Conservation (phyloP, 2,329 filamentous ascomycete genomes). For the Neoascochyta sp. region DNA sequence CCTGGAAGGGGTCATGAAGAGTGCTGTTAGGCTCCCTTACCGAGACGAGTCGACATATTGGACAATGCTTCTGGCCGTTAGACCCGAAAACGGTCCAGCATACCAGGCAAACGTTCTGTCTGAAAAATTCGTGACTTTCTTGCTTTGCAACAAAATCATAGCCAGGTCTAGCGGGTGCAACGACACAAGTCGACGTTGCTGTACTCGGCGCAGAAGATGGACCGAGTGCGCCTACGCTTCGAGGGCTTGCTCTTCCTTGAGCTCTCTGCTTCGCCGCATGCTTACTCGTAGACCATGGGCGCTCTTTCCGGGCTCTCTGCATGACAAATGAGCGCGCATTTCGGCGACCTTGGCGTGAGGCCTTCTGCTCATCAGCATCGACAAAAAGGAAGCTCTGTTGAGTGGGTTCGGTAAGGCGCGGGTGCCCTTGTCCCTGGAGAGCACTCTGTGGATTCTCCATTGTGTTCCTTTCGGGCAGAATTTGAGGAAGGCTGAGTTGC, state of each 20-base stretch:
- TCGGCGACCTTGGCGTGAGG: slow-evolving; percentile 37
- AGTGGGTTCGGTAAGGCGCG: slow-evolving; percentile 19
- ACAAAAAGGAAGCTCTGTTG: slow-evolving; percentile 40
- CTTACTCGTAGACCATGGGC: slow-evolving; percentile 41
- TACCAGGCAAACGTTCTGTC: slow-evolving; percentile 25
- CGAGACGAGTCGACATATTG: slow-evolving; percentile 15
- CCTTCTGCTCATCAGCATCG: slow-evolving; percentile 37
- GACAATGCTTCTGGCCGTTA: slow-evolving; percentile 29
- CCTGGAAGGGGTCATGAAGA: slow-evolving; percentile 34
- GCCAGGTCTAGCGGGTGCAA: slow-evolving; percentile 12
- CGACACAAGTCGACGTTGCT: slow-evolving; percentile 31
- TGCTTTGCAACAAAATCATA: slow-evolving; percentile 17
- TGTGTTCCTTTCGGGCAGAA: no score
- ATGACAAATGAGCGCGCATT: slow-evolving; percentile 42
- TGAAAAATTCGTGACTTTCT: slow-evolving; percentile 13
- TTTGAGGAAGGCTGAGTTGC: no score
- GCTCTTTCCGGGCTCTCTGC: slow-evolving; percentile 38
- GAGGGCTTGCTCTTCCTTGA: slow-evolving; percentile 24
- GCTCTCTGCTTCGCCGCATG: slow-evolving; percentile 32
- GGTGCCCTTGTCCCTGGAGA: no score
- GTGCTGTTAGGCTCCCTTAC: slow-evolving; percentile 23
- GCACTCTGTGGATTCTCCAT: no score
- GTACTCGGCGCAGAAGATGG: slow-evolving; percentile 26
- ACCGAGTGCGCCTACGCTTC: slow-evolving; percentile 27
- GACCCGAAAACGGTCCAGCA: slow-evolving; percentile 30